Evolutionary conservation across 176 grass and related monocot species (phyloP).

Genomic region (Alloteropsis semialata): DNA sequence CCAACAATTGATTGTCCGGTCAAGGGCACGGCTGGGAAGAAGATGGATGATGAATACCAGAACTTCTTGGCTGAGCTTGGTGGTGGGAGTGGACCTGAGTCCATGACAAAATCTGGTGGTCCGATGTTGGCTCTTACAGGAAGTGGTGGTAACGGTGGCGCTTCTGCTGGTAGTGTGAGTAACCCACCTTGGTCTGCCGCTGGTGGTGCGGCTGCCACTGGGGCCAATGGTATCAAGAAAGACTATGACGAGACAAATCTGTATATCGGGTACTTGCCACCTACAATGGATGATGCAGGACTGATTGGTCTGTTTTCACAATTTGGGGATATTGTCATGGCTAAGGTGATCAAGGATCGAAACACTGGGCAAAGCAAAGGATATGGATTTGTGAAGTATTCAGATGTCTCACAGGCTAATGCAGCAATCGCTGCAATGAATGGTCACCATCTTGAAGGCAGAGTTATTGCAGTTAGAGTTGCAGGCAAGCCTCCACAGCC

Average conservation of each 20-base stretch:
- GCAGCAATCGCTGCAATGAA: conserved; percentile 83
- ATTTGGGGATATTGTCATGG: conserved; percentile 93
- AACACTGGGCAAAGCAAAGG: conserved; percentile 83
- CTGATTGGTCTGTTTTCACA: conserved; percentile 69
- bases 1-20: conserved; percentile 95
- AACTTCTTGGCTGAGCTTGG: conserved; percentile 96
- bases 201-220: conserved; percentile 18
- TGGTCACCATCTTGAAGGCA: conserved; percentile 79
- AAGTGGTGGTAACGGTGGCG: not conserved
- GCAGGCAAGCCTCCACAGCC: conserved; percentile 75
- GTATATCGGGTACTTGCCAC: conserved; percentile 87
- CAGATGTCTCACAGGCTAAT: conserved; percentile 88
- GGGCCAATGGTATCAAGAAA: conserved; percentile 62
- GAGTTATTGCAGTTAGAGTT: conserved; percentile 80
- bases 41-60: conserved; percentile 98
- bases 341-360: conserved; percentile 95
- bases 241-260: conserved; percentile 92
- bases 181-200: conserved; percentile 51
- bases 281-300: conserved; percentile 81
- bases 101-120: conserved; percentile 58
- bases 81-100: conserved; percentile 86
- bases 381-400: conserved; percentile 93
- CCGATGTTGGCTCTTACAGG: conserved; percentile 60
- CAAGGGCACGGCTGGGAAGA: conserved; percentile 81
- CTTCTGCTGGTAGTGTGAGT: conserved; percentile 33